phyloP scores from a whole-genome alignment of 805 yeast species.

The Wickerhamomyces bovis region DNA sequence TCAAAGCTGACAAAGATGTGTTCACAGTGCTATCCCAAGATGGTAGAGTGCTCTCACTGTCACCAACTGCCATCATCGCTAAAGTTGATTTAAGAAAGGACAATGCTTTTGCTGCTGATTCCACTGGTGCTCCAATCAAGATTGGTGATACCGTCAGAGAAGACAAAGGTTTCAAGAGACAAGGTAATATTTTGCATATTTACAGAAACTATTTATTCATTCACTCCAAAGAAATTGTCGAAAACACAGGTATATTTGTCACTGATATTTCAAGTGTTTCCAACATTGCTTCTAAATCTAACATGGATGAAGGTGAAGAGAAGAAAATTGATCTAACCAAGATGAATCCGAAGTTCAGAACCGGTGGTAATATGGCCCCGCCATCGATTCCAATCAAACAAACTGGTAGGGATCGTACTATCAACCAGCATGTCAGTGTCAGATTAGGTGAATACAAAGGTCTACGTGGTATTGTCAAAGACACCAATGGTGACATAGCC shows the following conservation, averaged over 20 bases:
- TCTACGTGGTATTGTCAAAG: slow-evolving; percentile 85
- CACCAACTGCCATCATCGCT: slow-evolving; percentile 78
- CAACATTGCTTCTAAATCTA: slow-evolving; percentile 81
- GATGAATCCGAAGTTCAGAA: slow-evolving; percentile 76
- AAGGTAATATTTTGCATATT: slow-evolving; percentile 83
- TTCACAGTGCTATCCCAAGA: slow-evolving; percentile 77
- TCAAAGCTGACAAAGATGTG: slow-evolving; percentile 83
- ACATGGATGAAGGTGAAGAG: slow-evolving; percentile 36
- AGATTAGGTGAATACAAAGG: slow-evolving; percentile 94
- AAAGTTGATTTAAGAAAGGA: slow-evolving; percentile 60
- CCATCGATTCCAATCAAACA: slow-evolving; percentile 52
- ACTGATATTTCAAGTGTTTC: slow-evolving; percentile 68
- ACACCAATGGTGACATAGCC: slow-evolving; percentile 87
- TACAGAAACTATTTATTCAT: slow-evolving; percentile 75
- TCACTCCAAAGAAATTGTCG: slow-evolving; percentile 70
- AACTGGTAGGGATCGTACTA: slow-evolving; percentile 74
- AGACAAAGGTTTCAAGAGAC: slow-evolving; percentile 73
- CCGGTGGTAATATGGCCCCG: slow-evolving; percentile 43
- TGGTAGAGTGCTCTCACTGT: slow-evolving; percentile 64
- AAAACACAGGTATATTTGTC: slow-evolving; percentile 89
- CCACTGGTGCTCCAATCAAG: slow-evolving; percentile 74
- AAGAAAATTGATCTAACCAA: slow-evolving; percentile 63
- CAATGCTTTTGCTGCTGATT: slow-evolving; percentile 81
- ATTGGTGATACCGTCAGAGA: slow-evolving; percentile 94
- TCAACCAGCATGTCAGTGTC: slow-evolving; percentile 81